Evolutionary conservation across 176 grass and related monocot genomes (phyloP).

Genomic region (Juncus inflexus): DNA sequence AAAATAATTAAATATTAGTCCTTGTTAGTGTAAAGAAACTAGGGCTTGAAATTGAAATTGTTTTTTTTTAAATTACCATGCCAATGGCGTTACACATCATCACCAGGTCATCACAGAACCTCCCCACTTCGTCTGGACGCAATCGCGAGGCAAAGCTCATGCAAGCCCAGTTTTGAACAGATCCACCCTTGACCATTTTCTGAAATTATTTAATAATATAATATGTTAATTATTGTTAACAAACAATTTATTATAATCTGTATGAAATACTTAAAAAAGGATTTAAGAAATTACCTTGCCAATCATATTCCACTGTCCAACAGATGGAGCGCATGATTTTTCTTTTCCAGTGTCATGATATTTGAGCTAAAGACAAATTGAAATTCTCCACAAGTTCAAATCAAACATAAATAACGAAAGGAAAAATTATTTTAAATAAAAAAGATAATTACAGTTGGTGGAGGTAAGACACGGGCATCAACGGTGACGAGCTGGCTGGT

Average conservation of each 20-base stretch:
- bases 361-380: conserved; percentile 49
- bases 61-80: conserved; percentile 35
- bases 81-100: conserved; percentile 61
- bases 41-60: too few species aligned
- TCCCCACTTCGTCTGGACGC: neutral
- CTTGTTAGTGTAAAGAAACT: too few species aligned
- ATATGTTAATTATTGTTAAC: too few species aligned
- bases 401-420: neutral
- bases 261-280: neutral
- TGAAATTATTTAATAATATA: conserved; percentile 9
- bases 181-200: conserved; percentile 65
- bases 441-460: conserved; percentile 42
- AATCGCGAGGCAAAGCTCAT: conserved; percentile 39
- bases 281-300: conserved; percentile 51
- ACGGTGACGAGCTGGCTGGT: conserved; percentile 37
- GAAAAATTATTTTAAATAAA: neutral
- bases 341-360: conserved; percentile 63
- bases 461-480: conserved; percentile 47
- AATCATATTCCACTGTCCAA: conserved; percentile 79
- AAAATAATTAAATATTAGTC: neutral
- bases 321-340: conserved; percentile 38
- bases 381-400: conserved; percentile 8
- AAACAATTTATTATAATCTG: too few species aligned
- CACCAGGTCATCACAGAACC: conserved; percentile 39
- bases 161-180: conserved; percentile 50